Conservation (phyloP, 148 eudicot species). For the Drosera capensis region DNA sequence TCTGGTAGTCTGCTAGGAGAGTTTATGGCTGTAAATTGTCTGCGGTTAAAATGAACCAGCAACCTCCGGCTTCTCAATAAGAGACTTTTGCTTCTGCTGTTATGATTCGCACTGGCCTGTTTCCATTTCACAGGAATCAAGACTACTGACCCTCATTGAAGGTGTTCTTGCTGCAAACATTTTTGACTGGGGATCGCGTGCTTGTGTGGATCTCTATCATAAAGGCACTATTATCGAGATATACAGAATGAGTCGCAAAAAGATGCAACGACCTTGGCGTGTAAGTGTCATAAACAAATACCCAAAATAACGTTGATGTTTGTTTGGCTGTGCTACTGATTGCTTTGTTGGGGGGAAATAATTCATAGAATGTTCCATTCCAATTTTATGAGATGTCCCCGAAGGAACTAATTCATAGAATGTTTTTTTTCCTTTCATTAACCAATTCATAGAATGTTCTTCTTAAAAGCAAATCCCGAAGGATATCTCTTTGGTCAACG, state of each 20-base stretch:
- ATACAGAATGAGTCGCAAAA: constrained; percentile 91
- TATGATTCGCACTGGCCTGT: not conserved
- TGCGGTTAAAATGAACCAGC: too few species aligned
- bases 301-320: too few species aligned
- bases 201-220: constrained; percentile 96
- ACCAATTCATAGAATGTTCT: too few species aligned
- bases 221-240: constrained; percentile 95
- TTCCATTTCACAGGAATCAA: constrained; percentile 41
- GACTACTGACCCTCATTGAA: constrained; percentile 74
- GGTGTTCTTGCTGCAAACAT: constrained; percentile 99
- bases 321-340: not conserved
- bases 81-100: not conserved
- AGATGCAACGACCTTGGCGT: constrained; percentile 99
- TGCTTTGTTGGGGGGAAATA: not conserved
- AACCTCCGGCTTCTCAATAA: too few species aligned
- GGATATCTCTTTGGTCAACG: too few species aligned
- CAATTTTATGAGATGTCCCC: too few species aligned
- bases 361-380: too few species aligned
- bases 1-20: not conserved
- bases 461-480: too few species aligned
- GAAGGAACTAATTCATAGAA: too few species aligned
- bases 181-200: constrained; percentile 99
- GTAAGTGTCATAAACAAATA: constrained; percentile 19
- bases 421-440: too few species aligned
- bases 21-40: not conserved